A percentile compares a stretch with the other conserved stretches of the same genome.
Conservation (phyloP, 2,329 filamentous ascomycete species). For the Pleoardoris graminearum region DNA sequence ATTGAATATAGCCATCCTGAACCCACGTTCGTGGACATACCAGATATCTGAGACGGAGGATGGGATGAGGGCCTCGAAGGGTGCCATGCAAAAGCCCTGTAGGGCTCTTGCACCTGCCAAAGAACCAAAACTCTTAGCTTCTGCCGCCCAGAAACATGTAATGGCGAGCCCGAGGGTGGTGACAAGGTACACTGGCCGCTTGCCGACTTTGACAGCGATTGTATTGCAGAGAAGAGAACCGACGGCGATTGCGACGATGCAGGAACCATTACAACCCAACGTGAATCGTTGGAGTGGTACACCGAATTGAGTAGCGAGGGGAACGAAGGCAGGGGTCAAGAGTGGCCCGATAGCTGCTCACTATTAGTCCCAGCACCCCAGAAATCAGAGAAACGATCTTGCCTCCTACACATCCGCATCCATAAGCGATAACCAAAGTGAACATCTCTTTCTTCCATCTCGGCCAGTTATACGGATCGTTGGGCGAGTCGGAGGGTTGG, state of each 20-base stretch:
- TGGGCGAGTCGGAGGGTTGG: slow-evolving; percentile 54
- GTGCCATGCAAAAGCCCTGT: slow-evolving; percentile 30
- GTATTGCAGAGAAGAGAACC: slow-evolving; percentile 29
- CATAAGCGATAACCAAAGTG: slow-evolving; percentile 27
- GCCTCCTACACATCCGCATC: slow-evolving; percentile 30
- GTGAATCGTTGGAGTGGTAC: slow-evolving; percentile 26
- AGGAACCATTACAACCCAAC: slow-evolving; percentile 25
- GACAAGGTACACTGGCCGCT: slow-evolving; percentile 24
- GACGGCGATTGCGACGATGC: slow-evolving; percentile 23
- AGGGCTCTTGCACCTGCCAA: slow-evolving; percentile 24
- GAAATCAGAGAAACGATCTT: background rate
- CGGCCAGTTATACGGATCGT: slow-evolving; percentile 59
- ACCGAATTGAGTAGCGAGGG: slow-evolving; percentile 21
- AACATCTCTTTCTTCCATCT: slow-evolving; percentile 34
- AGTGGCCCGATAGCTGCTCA: slow-evolving; percentile 26
- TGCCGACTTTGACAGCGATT: slow-evolving; percentile 26
- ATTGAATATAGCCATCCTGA: slow-evolving; percentile 31
- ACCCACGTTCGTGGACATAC: slow-evolving; percentile 30
- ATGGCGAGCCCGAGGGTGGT: slow-evolving; percentile 26
- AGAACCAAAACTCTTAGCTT: slow-evolving; percentile 24
- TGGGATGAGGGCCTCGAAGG: slow-evolving; percentile 32
- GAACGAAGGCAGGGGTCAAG: slow-evolving; percentile 28
- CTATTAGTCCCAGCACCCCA: background rate
- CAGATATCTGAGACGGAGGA: slow-evolving; percentile 28
- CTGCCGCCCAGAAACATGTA: slow-evolving; percentile 29